These are phyloP conservation scores for Jacaranda mimosifolia DNA, from an alignment of 257 asterid species.

Conservation along the genomic window DNA sequence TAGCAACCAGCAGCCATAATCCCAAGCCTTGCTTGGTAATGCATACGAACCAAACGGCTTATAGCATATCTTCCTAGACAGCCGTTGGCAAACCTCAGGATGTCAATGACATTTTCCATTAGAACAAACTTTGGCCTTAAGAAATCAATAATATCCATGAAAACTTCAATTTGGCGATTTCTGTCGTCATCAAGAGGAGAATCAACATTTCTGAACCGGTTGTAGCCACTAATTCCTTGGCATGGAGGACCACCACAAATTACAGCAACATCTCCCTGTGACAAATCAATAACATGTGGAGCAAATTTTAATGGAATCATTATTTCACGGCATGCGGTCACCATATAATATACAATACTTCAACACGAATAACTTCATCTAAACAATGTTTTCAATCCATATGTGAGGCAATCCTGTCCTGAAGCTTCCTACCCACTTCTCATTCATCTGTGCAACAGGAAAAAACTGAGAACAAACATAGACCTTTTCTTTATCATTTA, in stretches of 20 bases:
- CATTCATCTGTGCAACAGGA: constrained; percentile 13
- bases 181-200: constrained; percentile 60
- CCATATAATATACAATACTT: constrained; percentile 2
- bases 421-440: constrained; percentile 22
- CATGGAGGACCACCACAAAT: constrained; percentile 71
- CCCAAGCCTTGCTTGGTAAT: constrained; percentile 63
- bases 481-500: not conserved
- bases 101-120: constrained; percentile 65
- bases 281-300: constrained; percentile 25
- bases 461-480: not conserved
- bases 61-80: constrained; percentile 62
- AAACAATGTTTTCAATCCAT: constrained; percentile 10
- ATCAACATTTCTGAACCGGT: constrained; percentile 56
- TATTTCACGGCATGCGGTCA: constrained; percentile 17
- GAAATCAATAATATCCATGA: constrained; percentile 59
- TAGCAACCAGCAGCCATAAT: constrained; percentile 68
- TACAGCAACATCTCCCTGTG: constrained; percentile 62
- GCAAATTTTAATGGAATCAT: constrained; percentile 1
- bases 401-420: constrained; percentile 13
- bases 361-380: constrained; percentile 22
- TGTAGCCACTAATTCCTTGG: constrained; percentile 69
- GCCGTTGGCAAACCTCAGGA: constrained; percentile 59
- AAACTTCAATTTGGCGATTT: constrained; percentile 52
- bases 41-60: constrained; percentile 57
- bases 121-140: constrained; percentile 61